Percentiles rank a stretch among this genome's conserved stretches.
These are phyloP conservation scores for Lasiodiplodia sp. DNA, from an alignment of 2,329 filamentous ascomycete species.

Conservation along the genomic window DNA sequence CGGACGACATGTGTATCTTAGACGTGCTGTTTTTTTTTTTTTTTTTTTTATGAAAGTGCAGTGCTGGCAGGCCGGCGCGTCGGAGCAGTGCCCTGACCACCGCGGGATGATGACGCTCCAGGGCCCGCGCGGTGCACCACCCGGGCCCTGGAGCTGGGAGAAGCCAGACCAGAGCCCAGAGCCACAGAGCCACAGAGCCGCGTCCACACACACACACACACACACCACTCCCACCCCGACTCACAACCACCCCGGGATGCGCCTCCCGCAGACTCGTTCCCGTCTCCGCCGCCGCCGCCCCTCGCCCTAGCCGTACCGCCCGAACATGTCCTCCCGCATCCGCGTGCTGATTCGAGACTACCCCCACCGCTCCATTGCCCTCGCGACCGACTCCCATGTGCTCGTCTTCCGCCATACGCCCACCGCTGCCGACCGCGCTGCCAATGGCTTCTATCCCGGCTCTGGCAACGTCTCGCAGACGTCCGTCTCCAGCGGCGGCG, in stretches of 20 bases:
- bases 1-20: neutral
- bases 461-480: constrained; percentile 66
- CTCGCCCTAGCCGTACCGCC: constrained; percentile 1
- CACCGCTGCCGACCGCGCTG: constrained; percentile 61
- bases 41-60: neutral
- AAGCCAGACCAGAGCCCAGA: neutral
- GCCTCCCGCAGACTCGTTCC: neutral
- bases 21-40: too few relatives aligned
- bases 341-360: constrained; percentile 81
- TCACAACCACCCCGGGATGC: constrained; percentile 16
- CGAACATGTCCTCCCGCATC: constrained; percentile 56
- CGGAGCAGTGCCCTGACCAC: neutral
- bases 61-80: too few relatives aligned
- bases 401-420: constrained; percentile 84
- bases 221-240: neutral
- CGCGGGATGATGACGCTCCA: neutral
- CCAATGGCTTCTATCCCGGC: constrained; percentile 37
- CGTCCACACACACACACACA: too few relatives aligned
- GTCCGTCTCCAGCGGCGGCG: constrained; percentile 53
- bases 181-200: neutral
- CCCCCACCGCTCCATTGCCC: constrained; percentile 85
- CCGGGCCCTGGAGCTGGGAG: neutral
- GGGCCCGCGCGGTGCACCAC: neutral
- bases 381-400: constrained; percentile 79
- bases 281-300: constrained; percentile 16